Base-by-base conservation (phyloP, 257 asterid species). In the Leonotis leonurus region DNA sequence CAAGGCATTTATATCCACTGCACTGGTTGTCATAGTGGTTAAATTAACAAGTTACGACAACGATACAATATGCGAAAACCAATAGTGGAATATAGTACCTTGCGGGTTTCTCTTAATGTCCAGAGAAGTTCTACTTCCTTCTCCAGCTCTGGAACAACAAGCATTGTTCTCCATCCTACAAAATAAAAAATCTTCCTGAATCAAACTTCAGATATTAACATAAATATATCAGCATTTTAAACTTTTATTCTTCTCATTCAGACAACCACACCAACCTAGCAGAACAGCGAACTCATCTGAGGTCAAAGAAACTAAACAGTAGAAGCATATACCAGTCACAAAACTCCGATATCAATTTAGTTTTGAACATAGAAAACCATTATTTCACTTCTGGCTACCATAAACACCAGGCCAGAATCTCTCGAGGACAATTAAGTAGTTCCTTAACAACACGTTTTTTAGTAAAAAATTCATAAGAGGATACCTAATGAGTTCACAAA, bases 121-220 rank as follows among this genome's bases (percentile, higher is more conserved):
- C 85, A 87, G 13, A 93, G 95, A 77, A 85, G 87, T 69, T 82
- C 87, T 50, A 85, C 90, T 78, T 93, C 99, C 70, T 77, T 93
- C 83, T 87, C 99, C 49, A 93, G 96, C 92, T 93, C 99, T 2
- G 99, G 99, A 72, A 93, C 97, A 61, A 89, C 96, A 43, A 93
- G 99, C 99, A 93, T 93, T 30, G 99, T 93, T 79, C 99, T 89
- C 99, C 99, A 93, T 43, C 99, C 99, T 93, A 77, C 33, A 60
- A 68, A 64, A 52, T 12, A 54, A 30, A 53, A n/a, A 36, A 69
- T 41, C 54, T 59, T 70, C 25, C 59, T 54, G 49, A 65, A 69
- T 65, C 70, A 52, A 67, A 62, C 68, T 64, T 55, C 40, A 56
- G 62, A 65, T 63, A 37, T 33, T 37, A 43, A 65, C 52, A 54